Percentiles rank a stretch among this genome's conserved stretches.
These are phyloP conservation scores for Nepenthes alata DNA, from an alignment of 179 eudicot species.

Conservation along the genomic window DNA sequence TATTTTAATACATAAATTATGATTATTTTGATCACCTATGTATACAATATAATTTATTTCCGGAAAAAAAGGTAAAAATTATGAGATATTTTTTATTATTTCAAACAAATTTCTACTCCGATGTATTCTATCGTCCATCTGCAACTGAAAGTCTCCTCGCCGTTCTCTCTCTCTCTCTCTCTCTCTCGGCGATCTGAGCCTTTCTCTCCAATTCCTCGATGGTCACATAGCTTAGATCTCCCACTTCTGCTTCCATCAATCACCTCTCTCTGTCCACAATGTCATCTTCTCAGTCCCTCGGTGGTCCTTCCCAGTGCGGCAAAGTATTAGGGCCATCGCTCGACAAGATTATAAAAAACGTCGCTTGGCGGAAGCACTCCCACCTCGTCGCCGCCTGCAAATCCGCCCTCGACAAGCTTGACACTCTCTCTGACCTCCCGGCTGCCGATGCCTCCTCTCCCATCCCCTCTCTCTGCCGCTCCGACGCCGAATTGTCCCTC, in stretches of 20 bases:
- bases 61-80: no score
- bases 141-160: no score
- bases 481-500: conserved; percentile 43
- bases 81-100: no score
- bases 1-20: no score
- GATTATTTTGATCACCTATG: no score
- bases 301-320: conserved; percentile 63
- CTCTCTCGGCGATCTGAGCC: background rate
- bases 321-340: conserved; percentile 73
- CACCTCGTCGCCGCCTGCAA: conserved; percentile 62
- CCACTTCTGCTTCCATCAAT: background rate
- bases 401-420: conserved; percentile 64
- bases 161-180: conserved; percentile 5
- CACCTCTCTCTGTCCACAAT: conserved; percentile 7
- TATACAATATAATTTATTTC: no score
- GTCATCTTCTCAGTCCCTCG: conserved; percentile 46
- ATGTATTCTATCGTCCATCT: no score
- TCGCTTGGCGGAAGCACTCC: conserved; percentile 81
- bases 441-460: conserved; percentile 35
- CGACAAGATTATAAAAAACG: conserved; percentile 90
- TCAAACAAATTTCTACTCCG: no score
- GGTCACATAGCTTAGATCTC: conserved; percentile 10
- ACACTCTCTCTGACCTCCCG: conserved; percentile 30
- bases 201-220: background rate
- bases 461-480: conserved; percentile 24